Evolutionary conservation across 2,329 filamentous ascomycete species (phyloP), one percentile per base, ranked within the genome.

Genomic region (Ilyonectria mors-panacis): DNA sequence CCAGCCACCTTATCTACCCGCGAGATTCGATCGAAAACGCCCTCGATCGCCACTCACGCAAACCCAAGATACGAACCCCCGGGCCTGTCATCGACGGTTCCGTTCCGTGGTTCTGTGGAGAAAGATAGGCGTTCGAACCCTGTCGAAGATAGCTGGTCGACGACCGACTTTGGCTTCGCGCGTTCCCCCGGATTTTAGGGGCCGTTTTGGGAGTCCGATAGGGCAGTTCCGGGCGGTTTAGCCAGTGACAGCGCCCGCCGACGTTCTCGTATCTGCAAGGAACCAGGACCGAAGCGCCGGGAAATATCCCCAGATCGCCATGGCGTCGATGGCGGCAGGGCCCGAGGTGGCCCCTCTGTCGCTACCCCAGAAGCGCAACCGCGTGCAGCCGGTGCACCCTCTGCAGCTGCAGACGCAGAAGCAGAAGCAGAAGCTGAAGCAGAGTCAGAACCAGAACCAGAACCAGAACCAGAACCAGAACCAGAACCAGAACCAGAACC

Each of bases 401-500:
- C 13, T 59, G 39, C 39, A 42, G 39, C 13, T 59, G 39, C 39
- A 42, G 17, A 42, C 39, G 39, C 39, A 7, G 39, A 15, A 42
- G 39, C 15, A n/a, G 15, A 7, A n/a, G 35, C 13, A 58, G 21
- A 35, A 63, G 44, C 44, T 45, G 19, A 57, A 39, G 35, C 35
- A 63, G 23, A 42, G 57, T 23, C 45, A 51, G 28, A 44, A 58
- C 26, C 45, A 47, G 33, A 51, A 73, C 48, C 63, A 70, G 47
- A 65, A 70, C 30, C 66, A 62, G 45, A 57, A 70, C 30, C 56
- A 64, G 30, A 65, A 65, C 30, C 69, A 63, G 13, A 39, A 6
- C 5, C 55, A 64, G 30, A 45, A 69, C 13, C 37, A 44, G 39
- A 59, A 28, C 55, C 39, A 8, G 48, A 66, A 33, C 21, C 63